Conservation (phyloP, 192 early-diverging fungal species). For the Fimicolochytrium jonesii region DNA sequence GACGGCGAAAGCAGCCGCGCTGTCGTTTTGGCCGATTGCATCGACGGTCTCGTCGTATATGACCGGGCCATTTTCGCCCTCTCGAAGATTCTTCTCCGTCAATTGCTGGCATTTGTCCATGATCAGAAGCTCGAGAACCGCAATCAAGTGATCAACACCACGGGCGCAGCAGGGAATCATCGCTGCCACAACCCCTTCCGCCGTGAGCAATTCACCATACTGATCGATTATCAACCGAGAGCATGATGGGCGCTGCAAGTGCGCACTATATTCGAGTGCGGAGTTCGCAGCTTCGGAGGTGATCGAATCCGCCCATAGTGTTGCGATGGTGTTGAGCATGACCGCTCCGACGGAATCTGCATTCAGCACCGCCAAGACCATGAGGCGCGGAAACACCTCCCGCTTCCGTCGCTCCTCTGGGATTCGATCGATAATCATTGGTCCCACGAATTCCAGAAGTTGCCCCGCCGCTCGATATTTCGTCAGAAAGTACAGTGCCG, state of each 20-base stretch:
- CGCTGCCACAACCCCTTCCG: constrained; percentile 29
- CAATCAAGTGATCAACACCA: constrained; percentile 30
- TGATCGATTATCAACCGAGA: constrained; percentile 25
- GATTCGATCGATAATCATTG: constrained; percentile 4
- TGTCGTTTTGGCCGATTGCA: neutral
- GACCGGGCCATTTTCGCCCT: neutral
- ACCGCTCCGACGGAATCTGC: constrained; percentile 17
- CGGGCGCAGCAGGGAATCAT: constrained; percentile 26
- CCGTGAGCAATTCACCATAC: constrained; percentile 5
- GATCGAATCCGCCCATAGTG: neutral
- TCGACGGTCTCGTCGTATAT: neutral
- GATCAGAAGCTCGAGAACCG: constrained; percentile 30
- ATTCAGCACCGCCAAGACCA: constrained; percentile 30
- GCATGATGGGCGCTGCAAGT: constrained; percentile 31
- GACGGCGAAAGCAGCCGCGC: constrained; percentile 21
- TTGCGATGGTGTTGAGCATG: constrained; percentile 21
- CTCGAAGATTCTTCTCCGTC: constrained; percentile 4
- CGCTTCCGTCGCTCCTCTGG: constrained; percentile 4
- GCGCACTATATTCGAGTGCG: constrained; percentile 31
- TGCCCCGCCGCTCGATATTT: constrained; percentile 17
- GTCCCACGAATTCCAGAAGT: constrained; percentile 21
- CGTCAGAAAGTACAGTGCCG: constrained; percentile 16
- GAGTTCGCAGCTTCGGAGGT: constrained; percentile 28
- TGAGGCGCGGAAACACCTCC: constrained; percentile 34
- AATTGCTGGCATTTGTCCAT: constrained; percentile 30